Evolutionary conservation across 116 monocot species (phyloP).

Genomic region (Papilionanthe hybrid): DNA sequence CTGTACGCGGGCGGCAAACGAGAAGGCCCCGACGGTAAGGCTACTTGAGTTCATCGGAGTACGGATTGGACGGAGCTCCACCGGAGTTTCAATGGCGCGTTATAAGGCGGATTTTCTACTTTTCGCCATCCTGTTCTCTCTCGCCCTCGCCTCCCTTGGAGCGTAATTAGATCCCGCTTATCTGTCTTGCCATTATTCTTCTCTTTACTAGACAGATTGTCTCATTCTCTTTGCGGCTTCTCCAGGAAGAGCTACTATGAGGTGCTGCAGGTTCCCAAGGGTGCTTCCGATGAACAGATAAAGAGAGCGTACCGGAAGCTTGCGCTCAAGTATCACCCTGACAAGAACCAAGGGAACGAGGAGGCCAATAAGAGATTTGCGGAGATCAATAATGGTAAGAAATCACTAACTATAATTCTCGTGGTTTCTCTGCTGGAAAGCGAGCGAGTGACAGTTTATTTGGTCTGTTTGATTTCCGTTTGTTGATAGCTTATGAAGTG

Average conservation of each 20-base stretch:
- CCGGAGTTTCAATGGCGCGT: slow-evolving; percentile 27
- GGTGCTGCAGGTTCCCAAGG: slow-evolving; percentile 69
- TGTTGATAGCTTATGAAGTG: slow-evolving; percentile 76
- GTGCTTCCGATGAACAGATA: slow-evolving; percentile 95
- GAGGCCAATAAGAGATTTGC: slow-evolving; percentile 90
- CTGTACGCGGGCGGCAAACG: neutral
- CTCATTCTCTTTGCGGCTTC: neutral
- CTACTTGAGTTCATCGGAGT: neutral
- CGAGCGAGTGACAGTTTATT: neutral
- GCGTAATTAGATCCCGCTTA: slow-evolving; percentile 29
- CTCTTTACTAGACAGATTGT: neutral
- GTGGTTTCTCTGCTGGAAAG: neutral
- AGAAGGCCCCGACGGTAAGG: neutral
- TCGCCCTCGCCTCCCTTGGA: slow-evolving; percentile 19
- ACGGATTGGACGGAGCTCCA: neutral
- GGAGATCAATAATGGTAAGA: slow-evolving; percentile 56
- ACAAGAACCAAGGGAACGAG: slow-evolving; percentile 92
- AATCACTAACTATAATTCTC: neutral
- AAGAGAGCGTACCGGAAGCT: slow-evolving; percentile 97
- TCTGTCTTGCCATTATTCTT: neutral
- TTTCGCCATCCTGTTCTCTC: slow-evolving; percentile 21
- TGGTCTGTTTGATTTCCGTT: neutral
- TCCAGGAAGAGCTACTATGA: slow-evolving; percentile 94
- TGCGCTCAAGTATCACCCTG: slow-evolving; percentile 95
- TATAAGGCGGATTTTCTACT: slow-evolving; percentile 25